Base-by-base conservation (phyloP, 2,329 filamentous ascomycete species). In the Pseudocercospora vitis region DNA sequence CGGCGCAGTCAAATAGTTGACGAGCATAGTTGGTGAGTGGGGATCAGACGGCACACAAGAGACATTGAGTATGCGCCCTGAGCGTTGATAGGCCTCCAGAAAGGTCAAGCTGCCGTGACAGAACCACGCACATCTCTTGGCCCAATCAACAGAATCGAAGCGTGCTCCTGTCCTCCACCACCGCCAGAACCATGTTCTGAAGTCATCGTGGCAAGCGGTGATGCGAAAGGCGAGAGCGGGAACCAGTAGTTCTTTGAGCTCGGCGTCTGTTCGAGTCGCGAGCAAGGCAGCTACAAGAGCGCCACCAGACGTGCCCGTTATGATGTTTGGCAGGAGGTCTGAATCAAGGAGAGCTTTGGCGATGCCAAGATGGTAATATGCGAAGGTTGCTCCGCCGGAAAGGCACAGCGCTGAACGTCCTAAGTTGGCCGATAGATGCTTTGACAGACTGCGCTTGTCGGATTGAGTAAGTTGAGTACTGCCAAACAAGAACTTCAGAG, bases 351-450 rank as follows among this genome's bases (percentile, higher is more conserved):
- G 79, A 7, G 91, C 92, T 70, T 90, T 92, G 46, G 94, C 83
- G 7, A 99, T 89, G 8, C 94, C 94, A 60, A 96, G 90, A 70
- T 99, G 94, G 70, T 97, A 97, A 70, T 96, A 97, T 4, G 94
- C 91, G 72, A 99, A 96, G 0, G 88, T 89, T 3, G 92, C 94
- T 0, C 94, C 94, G 2, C 94, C 94, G 3, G 91, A 96, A 1
- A 99, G 77, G 68, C 92, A 99, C 2, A 99, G 78, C 0, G 94
- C 94, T 5, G 92, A 96, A 24, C 92, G 86, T 24, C 94, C 94
- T 65, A 88, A 96, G 69, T 97, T 97, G 52, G 89, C 89, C 56
- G 90, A 85, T 33, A 96, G 78, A 57, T 95, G 87, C 70, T 92
- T 95, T 76, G 96, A 96, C 40, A 96, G 78, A 4, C 78, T 76